Percentiles rank a stretch among this genome's conserved stretches.
Conservation (phyloP, 306 rosid genomes). For the Vigna reflexopilosa region DNA sequence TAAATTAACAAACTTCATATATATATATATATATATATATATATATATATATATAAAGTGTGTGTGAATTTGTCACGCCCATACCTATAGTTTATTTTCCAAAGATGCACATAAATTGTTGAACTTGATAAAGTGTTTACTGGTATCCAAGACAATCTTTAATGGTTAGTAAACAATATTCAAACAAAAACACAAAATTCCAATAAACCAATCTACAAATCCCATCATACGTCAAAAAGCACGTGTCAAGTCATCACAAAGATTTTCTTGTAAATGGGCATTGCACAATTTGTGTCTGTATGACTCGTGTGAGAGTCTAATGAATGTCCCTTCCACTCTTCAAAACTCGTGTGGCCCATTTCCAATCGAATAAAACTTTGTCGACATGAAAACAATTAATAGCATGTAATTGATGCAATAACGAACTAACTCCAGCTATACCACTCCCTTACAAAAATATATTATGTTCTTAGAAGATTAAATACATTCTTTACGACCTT, state of each 20-base stretch:
- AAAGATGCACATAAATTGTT: slow-evolving; percentile 20
- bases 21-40: too few species aligned
- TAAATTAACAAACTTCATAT: too few species aligned
- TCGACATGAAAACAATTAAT: not conserved
- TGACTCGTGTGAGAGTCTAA: slow-evolving; percentile 13
- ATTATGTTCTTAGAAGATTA: too few species aligned
- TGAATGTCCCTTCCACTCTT: not conserved
- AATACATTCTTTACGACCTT: too few species aligned
- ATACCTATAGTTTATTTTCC: not conserved
- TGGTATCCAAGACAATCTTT: slow-evolving; percentile 23
- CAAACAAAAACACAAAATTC: not conserved
- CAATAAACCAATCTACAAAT: not conserved
- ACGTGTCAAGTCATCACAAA: slow-evolving; percentile 33
- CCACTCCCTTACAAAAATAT: too few species aligned
- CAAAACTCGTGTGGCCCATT: not conserved
- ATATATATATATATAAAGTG: too few species aligned
- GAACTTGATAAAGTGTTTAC: slow-evolving; percentile 22
- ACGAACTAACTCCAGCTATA: not conserved
- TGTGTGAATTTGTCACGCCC: too few species aligned
- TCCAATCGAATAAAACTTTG: not conserved
- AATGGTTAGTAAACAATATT: not conserved
- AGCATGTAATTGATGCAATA: not conserved
- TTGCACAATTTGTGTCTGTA: slow-evolving; percentile 26
- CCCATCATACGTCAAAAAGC: slow-evolving; percentile 9
- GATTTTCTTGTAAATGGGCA: slow-evolving; percentile 23